Percentiles rank a stretch among this genome's conserved stretches.
Evolutionary conservation across 2,329 filamentous ascomycete species (phyloP).

Genomic region (Plenodomus tracheiphilus): DNA sequence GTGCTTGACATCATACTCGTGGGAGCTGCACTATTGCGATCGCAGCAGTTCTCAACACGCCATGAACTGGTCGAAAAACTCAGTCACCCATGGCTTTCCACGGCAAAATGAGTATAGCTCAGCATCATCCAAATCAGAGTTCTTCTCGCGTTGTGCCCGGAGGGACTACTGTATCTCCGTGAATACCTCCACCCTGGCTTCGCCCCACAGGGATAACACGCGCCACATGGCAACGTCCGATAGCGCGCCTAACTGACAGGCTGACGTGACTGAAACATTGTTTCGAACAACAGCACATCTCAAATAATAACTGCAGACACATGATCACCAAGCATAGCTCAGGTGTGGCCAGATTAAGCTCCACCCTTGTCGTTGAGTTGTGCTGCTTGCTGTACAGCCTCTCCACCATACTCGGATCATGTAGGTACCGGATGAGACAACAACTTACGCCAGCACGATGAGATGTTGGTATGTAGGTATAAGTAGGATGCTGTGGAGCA

Average conservation of each 20-base stretch:
- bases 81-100: too few relatives aligned
- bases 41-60: neutral
- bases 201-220: neutral
- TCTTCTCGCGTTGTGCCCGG: too few relatives aligned
- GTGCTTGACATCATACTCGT: neutral
- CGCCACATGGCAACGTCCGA: neutral
- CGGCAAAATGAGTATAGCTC: too few relatives aligned
- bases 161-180: too few relatives aligned
- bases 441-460: slow-evolving; percentile 1
- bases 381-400: slow-evolving; percentile 14
- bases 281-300: neutral
- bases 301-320: neutral
- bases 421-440: slow-evolving; percentile 10
- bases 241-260: neutral
- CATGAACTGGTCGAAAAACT: too few relatives aligned
- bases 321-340: slow-evolving; percentile 9
- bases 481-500: slow-evolving; percentile 22
- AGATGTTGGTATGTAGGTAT: slow-evolving; percentile 16
- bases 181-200: neutral
- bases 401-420: slow-evolving; percentile 5
- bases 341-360: slow-evolving; percentile 17
- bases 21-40: neutral
- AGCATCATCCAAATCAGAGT: too few relatives aligned
- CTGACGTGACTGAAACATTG: neutral
- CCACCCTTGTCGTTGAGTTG: slow-evolving; percentile 3